Evolutionary conservation across 495 filamentous ascomycete species (phyloP), one percentile per base, ranked within the genome.

Genomic region (Sphaerosporella brunnea): DNA sequence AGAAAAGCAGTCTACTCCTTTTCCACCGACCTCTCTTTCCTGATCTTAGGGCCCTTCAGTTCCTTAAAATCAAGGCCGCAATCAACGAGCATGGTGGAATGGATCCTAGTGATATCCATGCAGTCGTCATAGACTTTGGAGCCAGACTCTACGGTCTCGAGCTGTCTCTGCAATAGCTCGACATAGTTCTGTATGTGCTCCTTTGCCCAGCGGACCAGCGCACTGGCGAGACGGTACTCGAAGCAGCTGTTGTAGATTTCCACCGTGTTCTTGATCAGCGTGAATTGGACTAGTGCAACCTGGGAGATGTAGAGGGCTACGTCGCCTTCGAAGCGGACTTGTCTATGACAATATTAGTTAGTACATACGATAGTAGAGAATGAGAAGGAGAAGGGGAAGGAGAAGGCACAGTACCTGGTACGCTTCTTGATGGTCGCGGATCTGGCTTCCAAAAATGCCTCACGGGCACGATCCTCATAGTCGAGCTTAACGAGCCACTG

Each of bases 261-360:
- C 51, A 93, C 77, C 4, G 88, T 94, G 62, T 94, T 93, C 45
- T 78, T 76, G 62, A 95, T 92, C 52, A 94, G 73, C 23, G 78
- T 82, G 68, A 99, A 99, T 63, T 93, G 93, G 43, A 95, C 86
- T 51, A 81, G 93, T 2, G 90, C 88, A n/a, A 99, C 72, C 61
- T 93, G 81, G 67, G 81, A 93, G 56, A 96, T 86, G 64, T 99
- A 95, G 7, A 82, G 73, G 13, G 79, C 81, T 4, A 96, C 74
- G 55, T 93, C 78, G 26, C 90, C 90, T 62, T 93, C 84, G 63
- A 96, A 95, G 48, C 88, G 78, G 59, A 86, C 92, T 69, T 86
- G 81, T 51, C 85, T 90, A 48, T 47, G 11, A 35, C n/a, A n/a
- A 13, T 18, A n/a, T 9, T 15, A 35, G 62, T 40, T 40, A 40